A percentile compares a stretch with the other conserved stretches of the same genome.
Conservation (phyloP, 345 rosid species). For the Salix exigua region DNA sequence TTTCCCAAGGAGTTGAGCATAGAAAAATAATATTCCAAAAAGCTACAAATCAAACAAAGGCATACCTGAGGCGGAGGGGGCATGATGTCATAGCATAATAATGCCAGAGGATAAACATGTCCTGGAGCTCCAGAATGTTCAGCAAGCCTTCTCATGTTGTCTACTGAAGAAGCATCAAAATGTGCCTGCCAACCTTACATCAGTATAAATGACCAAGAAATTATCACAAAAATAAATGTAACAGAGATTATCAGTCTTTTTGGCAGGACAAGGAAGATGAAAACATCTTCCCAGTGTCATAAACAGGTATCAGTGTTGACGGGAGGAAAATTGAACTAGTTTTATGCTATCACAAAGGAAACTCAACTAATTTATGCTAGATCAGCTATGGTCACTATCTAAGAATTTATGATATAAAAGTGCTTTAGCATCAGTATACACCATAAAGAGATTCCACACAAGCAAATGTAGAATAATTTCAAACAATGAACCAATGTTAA, state of each 20-base stretch:
- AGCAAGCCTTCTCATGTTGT: slow-evolving; percentile 86
- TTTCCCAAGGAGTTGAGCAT: slow-evolving; percentile 16
- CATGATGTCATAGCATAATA: slow-evolving; percentile 86
- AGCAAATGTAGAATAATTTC: background rate
- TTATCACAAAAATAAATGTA: slow-evolving; percentile 11
- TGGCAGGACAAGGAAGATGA: background rate
- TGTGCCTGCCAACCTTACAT: slow-evolving; percentile 62
- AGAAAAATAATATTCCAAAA: slow-evolving; percentile 2
- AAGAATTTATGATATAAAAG: background rate
- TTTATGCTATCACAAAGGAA: background rate
- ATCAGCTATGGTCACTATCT: background rate
- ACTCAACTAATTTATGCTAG: background rate
- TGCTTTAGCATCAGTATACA: too few relatives aligned
- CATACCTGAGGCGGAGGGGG: slow-evolving; percentile 85
- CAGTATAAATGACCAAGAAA: slow-evolving; percentile 30
- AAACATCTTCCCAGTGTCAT: background rate
- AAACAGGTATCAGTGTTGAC: background rate
- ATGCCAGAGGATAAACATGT: slow-evolving; percentile 73
- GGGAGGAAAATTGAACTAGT: background rate
- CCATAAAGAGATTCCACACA: background rate
- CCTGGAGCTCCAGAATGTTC: slow-evolving; percentile 81
- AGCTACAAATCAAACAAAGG: slow-evolving; percentile 5
- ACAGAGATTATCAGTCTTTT: background rate
- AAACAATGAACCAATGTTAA: background rate
- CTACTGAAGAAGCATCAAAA: slow-evolving; percentile 87